Percentiles rank a stretch among this genome's conserved stretches.
Evolutionary conservation across 495 filamentous ascomycete species (phyloP).

Genomic region (Penicillium lividum): DNA sequence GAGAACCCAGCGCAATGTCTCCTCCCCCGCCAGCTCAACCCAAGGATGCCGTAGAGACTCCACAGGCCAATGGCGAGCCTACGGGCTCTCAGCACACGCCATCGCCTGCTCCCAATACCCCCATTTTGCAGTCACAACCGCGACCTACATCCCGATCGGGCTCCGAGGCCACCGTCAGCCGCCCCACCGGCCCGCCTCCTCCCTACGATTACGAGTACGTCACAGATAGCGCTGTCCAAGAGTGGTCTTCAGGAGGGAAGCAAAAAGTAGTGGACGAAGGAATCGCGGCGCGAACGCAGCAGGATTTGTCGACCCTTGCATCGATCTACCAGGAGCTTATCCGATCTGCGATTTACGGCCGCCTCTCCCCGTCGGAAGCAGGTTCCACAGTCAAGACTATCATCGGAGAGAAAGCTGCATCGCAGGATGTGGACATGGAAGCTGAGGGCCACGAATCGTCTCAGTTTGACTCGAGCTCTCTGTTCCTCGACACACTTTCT

Average conservation of each 20-base stretch:
- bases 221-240: conserved; percentile 46
- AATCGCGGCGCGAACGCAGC: conserved; percentile 55
- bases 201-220: conserved; percentile 60
- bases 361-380: conserved; percentile 64
- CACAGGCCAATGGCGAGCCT: conserved; percentile 27
- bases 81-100: conserved; percentile 22
- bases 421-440: conserved; percentile 42
- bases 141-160: conserved; percentile 22
- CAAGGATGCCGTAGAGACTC: conserved; percentile 27
- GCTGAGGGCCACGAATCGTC: conserved; percentile 24
- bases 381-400: conserved; percentile 76
- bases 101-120: conserved; percentile 30
- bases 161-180: conserved; percentile 19
- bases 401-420: conserved; percentile 55
- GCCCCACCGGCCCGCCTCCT: conserved; percentile 25
- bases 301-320: conserved; percentile 65
- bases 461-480: conserved; percentile 59
- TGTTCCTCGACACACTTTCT: conserved; percentile 82
- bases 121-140: conserved; percentile 25
- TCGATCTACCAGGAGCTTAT: conserved; percentile 85
- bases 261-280: conserved; percentile 48
- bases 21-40: conserved; percentile 35
- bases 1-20: conserved; percentile 40
- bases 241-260: conserved; percentile 54
- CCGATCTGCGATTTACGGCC: conserved; percentile 66